Evolutionary conservation across 768 basidiomycete genomes (phyloP), one percentile per base, ranked within the genome.

Genomic region (Amanita phalloides): DNA sequence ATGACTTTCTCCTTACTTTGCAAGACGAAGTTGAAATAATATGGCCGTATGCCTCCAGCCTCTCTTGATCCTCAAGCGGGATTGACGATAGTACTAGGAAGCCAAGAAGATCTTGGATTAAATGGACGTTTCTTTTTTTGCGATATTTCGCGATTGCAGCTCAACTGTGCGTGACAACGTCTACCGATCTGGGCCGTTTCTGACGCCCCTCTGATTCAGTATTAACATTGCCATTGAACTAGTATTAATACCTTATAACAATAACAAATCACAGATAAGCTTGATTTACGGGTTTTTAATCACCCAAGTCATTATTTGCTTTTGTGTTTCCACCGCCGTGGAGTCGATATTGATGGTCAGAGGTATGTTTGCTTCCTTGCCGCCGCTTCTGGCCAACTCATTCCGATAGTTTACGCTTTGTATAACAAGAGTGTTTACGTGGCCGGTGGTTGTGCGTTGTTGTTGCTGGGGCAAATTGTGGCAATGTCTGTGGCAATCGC

Each of bases 71-170:
- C 20, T 14, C 28, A 23, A 6, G 3, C 33, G 3, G 4, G 4
- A 4, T 17, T 33, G 10, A 47, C 14, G 13, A 35, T 23, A 17
- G 30, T 0, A 21, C 23, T n/a, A 50, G 50, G 32, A 51, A 51
- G 25, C 14, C 39, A 17, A 51, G 21, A 8, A 11, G n/a, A 6
- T 43, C 41, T 23, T 51, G 50, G 50, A 21, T 51, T 17, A 51
- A 51, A 39, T 51, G 50, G 50, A 38, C 44, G 30, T 51, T 51
- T 21, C 25, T 51, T 4, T 51, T 51, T 45, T 25, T 51, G 50
- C 41, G 50, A 21, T 51, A 51, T 23, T 33, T 45, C 21, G 33
- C 41, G 10, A n/a, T 51, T 28, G 41, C 43, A 1, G 39, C 30
- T 26, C 50, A 51, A 21, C 32, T 51, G 50, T 51, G 21, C 11